Evolutionary conservation across 2,329 filamentous ascomycete species (phyloP).

Genomic region (Phialophora expanda): DNA sequence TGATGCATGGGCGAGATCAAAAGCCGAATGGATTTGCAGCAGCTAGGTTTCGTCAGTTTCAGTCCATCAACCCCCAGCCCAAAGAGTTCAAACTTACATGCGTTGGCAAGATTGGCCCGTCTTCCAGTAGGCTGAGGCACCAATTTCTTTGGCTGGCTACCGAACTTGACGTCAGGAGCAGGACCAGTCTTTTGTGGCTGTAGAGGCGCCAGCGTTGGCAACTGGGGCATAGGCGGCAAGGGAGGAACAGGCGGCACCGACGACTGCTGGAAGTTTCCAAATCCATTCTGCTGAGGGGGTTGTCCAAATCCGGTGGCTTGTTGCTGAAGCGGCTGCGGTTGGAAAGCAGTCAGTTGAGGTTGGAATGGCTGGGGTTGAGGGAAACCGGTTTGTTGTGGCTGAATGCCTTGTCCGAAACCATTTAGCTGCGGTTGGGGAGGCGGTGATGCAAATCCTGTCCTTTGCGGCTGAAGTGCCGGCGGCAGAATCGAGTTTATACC

Average conservation of each 20-base stretch:
- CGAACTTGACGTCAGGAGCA: conserved; percentile 85
- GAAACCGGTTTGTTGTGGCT: conserved; percentile 70
- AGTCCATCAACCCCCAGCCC: conserved; percentile 15
- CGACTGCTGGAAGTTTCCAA: conserved; percentile 58
- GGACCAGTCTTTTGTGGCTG: conserved; percentile 83
- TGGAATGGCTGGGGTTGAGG: conserved; percentile 41
- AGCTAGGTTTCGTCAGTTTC: conserved; percentile 26
- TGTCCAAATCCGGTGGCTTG: conserved; percentile 39
- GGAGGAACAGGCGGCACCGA: conserved; percentile 62
- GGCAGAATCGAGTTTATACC: conserved; percentile 61
- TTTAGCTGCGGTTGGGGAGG: conserved; percentile 55
- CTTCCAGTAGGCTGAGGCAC: conserved; percentile 84
- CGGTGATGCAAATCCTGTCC: conserved; percentile 51
- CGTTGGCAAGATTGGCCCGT: conserved; percentile 88
- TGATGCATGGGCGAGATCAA: conserved; percentile 7
- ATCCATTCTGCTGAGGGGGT: conserved; percentile 55
- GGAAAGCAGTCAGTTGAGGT: conserved; percentile 63
- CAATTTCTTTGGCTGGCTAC: conserved; percentile 78
- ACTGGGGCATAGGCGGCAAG: conserved; percentile 60
- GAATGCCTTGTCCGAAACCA: conserved; percentile 50
- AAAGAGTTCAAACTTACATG: conserved; percentile 73
- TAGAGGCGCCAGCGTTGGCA: conserved; percentile 66
- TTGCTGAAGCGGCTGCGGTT: conserved; percentile 39
- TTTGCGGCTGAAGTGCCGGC: conserved; percentile 55
- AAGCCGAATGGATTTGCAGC: conserved; percentile 36